Evolutionary conservation across 768 basidiomycete genomes (phyloP), one percentile per base, ranked within the genome.

Genomic region (Phanerochaete carnosa): DNA sequence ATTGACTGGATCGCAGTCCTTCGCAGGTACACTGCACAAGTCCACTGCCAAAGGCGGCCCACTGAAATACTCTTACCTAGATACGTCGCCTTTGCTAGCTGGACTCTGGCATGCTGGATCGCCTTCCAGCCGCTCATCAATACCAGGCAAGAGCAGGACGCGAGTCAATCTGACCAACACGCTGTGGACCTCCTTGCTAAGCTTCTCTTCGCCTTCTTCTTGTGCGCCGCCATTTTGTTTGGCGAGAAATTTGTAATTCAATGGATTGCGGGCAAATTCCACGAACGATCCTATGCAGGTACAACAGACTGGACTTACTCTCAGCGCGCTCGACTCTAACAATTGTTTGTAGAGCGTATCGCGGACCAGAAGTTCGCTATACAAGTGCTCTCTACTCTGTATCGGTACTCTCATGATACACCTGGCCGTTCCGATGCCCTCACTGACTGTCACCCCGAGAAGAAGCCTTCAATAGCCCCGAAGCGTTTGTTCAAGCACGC

Each of bases 191-290:
- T 87, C 22, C 76, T 89, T 39, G 81, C 77, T 2, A 87, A 86
- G 69, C 74, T 94, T 28, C 77, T 92, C 7, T 94, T 95, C 68
- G 90, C 86, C 8, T 70, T 89, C 52, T 82, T 86, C 68, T 68
- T 95, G 51, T 90, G 86, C 68, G 73, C 88, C 0, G 80, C 81
- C 28, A 78, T 94, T 26, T 80, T 95, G 6, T 79, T 90, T 12
- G 87, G 82, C 57, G 93, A 95, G 73, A 97, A 97, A 69, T 83
- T 95, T 61, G 72, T 88, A 15, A 90, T 97, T 51, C 94, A 95
- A 71, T 86, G 86, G 79, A 94, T 96, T 65, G 88, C 88, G 49
- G 80, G 78, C 47, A 90, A 91, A 69, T 94, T 92, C 72, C 91
- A 94, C 69, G 88, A 91, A 69, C 76, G 85, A 52, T 88, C 86